These are phyloP conservation scores for Scheffersomyces quercinus DNA, from an alignment of 1,139 yeast species.

Conservation along the genomic window DNA sequence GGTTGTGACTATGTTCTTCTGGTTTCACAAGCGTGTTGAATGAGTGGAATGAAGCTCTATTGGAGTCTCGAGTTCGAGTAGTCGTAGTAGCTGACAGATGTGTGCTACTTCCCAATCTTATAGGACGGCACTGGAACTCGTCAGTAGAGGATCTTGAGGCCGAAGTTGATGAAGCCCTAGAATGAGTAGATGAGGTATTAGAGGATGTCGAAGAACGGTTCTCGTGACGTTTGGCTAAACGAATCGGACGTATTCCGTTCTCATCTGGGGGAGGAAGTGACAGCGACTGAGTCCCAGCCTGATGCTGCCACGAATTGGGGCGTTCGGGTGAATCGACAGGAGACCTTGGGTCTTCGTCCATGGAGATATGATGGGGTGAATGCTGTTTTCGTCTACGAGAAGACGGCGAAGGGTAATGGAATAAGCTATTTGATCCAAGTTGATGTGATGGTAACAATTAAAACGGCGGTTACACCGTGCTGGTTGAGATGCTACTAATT, in stretches of 20 bases:
- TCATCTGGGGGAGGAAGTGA: background rate
- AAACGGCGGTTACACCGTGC: no score
- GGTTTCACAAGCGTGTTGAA: background rate
- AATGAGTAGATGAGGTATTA: constrained; percentile 3
- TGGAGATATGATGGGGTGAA: no score
- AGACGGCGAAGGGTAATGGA: no score
- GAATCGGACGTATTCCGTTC: constrained; percentile 21
- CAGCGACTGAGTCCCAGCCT: no score
- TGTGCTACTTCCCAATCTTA: constrained; percentile 25
- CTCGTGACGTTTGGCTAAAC: constrained; percentile 32
- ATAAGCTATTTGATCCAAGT: no score
- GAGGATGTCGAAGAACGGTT: constrained; percentile 9
- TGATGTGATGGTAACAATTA: no score
- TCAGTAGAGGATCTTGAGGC: constrained; percentile 13
- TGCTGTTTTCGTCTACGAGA: no score
- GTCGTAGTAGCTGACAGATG: constrained; percentile 1
- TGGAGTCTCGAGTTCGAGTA: constrained; percentile 4
- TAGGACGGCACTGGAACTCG: constrained; percentile 37
- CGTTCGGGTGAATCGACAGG: no score
- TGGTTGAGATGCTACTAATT: no score
- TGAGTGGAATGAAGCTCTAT: background rate
- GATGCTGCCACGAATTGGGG: no score
- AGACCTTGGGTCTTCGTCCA: no score
- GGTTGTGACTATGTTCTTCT: background rate
- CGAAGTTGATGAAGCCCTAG: constrained; percentile 6